Base-by-base conservation (phyloP, 352 stramenopile species). In the Pythium rhizo-oryzae region DNA sequence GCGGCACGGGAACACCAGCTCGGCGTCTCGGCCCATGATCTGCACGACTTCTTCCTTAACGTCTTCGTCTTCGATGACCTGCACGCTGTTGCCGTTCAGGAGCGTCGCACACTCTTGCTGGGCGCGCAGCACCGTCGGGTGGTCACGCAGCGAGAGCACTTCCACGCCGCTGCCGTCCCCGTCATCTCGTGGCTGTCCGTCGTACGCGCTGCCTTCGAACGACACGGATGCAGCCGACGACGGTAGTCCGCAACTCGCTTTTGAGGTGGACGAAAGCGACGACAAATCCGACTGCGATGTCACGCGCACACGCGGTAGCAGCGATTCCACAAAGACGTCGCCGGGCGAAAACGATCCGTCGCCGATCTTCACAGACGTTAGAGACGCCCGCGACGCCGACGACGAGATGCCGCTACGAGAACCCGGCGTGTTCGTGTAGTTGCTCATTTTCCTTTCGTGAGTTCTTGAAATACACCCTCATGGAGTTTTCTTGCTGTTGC, bases 1-100 rank as follows among this genome's bases (percentile, higher is more conserved):
- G 61, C 72, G 76, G 16, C 78, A 82, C 49, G 72, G 68, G 55
- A 96, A 92, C 18, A 90, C 72, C 12, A 96, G 71, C 64, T 92
- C 82, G 28, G 82, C 85, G 16, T 93, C 81, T 8, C 68, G 68
- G n/a, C 88, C 86, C 0, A 85, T 67, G 13, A 94, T 60, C 56
- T 96, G 76, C n/a, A 94, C 84, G 19, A 91, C 78, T 19, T 87
- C 76, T 67, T 92, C 86, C 49, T 90, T 87, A 23, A 94, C 85
- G 46, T 85, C 85, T 21, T 82, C 76, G 62, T 96, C 88, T 44
- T 93, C 78, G 0, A 94, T 43, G 25, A 96, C 70, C 6, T 59
- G 72, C 18, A 96, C 81, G 24, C 84, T 70, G 67, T 91, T 93
- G 52, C 84, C 83, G 50, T 84, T 91, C 39, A 85, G 73, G 11